Evolutionary conservation across 352 stramenopile genomes (phyloP).

Genomic region (Pythium brassicae): DNA sequence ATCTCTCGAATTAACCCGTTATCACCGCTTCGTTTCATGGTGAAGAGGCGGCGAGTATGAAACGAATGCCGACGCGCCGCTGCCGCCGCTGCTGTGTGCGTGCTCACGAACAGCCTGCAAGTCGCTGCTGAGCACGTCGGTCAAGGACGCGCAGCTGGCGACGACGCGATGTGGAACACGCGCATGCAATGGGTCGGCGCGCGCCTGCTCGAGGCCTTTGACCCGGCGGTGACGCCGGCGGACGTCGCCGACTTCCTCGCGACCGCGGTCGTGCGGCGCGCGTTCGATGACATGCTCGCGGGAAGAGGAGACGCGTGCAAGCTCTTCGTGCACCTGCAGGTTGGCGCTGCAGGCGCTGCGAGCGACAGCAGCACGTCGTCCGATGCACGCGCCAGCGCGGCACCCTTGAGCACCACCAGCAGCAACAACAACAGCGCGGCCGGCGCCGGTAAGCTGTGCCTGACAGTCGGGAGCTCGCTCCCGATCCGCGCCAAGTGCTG

Average conservation of each 20-base stretch:
- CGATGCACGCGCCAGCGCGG: no score
- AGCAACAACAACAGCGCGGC: conserved; percentile 15
- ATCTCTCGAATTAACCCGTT: no score
- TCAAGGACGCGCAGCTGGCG: no score
- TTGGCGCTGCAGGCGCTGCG: conserved; percentile 9
- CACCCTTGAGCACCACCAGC: neutral
- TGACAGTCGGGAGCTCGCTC: conserved; percentile 64
- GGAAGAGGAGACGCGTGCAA: conserved; percentile 72
- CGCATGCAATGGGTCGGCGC: conserved; percentile 82
- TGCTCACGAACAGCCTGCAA: no score
- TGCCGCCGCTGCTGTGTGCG: no score
- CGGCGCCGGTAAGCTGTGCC: conserved; percentile 37
- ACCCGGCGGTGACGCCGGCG: conserved; percentile 41
- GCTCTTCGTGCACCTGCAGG: conserved; percentile 78
- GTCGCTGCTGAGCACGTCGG: no score
- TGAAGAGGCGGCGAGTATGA: no score
- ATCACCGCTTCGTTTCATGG: no score
- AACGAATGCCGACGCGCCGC: no score
- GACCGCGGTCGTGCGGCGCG: conserved; percentile 42
- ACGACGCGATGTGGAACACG: conserved; percentile 62
- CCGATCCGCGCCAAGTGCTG: conserved; percentile 78
- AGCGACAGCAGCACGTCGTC: conserved; percentile 2
- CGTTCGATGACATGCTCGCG: conserved; percentile 70
- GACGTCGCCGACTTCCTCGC: conserved; percentile 71
- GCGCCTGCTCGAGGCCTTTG: conserved; percentile 78